phyloP scores from a whole-genome alignment of 352 stramenopile genomes.

The Phytophthora idaei region DNA sequence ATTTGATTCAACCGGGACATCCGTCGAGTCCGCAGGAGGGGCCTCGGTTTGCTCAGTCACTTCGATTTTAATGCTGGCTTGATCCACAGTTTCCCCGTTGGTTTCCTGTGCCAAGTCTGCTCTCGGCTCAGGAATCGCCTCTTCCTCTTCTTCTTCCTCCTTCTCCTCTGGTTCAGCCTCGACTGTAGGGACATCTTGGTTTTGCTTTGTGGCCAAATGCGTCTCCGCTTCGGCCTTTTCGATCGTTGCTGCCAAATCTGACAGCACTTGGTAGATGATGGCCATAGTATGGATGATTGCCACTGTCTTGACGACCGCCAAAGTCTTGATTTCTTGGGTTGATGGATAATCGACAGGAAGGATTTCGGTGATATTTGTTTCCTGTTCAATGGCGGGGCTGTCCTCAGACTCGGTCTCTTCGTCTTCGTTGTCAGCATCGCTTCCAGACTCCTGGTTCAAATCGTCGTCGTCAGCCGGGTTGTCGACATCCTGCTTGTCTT shows the following conservation, averaged over 20 bases:
- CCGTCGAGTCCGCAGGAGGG: not conserved
- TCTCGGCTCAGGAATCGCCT: not conserved
- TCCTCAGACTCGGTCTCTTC: constrained; percentile 15
- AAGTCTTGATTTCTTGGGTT: constrained; percentile 20
- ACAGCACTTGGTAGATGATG: constrained; percentile 4
- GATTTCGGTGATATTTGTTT: constrained; percentile 6
- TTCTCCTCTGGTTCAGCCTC: constrained; percentile 11
- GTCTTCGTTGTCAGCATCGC: constrained; percentile 19
- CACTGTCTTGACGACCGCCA: constrained; percentile 16
- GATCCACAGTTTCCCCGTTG: constrained; percentile 8
- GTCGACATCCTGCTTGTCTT: constrained; percentile 32
- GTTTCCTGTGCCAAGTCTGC: not conserved
- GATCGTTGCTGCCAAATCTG: constrained; percentile 11
- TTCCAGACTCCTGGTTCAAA: constrained; percentile 26
- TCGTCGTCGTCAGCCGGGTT: constrained; percentile 35
- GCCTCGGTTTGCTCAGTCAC: constrained; percentile 12
- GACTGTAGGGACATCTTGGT: constrained; percentile 1
- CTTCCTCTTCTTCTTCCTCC: not conserved
- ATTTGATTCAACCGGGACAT: constrained; percentile 5
- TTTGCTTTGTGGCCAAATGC: not conserved
- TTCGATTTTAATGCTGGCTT: constrained; percentile 24
- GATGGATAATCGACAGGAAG: not conserved
- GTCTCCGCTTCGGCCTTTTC: constrained; percentile 17
- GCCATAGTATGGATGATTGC: not conserved
- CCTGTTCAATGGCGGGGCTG: not conserved